Evolutionary conservation across 2,329 filamentous ascomycete species (phyloP).

Genomic region (Venturiaceae sp.): DNA sequence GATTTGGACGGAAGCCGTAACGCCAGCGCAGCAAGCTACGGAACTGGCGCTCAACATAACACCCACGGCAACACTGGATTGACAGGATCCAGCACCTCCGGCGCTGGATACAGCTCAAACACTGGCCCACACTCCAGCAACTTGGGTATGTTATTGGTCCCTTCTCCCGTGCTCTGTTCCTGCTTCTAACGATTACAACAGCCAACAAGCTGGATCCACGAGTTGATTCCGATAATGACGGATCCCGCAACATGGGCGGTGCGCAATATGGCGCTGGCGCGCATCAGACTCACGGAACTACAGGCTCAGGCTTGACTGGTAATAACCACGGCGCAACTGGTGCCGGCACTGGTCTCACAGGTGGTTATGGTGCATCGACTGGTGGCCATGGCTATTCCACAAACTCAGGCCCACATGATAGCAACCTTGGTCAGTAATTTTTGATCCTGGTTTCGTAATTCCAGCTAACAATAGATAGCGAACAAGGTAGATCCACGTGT

Average conservation of each 20-base stretch:
- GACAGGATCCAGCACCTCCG: neutral
- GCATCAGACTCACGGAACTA: conserved; percentile 9
- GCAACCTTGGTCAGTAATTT: conserved; percentile 12
- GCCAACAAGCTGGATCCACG: conserved; percentile 12
- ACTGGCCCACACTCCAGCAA: neutral
- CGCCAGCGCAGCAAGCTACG: conserved; percentile 3
- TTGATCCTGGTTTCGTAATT: neutral
- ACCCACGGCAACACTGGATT: conserved; percentile 1
- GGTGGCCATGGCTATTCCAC: neutral
- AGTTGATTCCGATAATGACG: conserved; percentile 11
- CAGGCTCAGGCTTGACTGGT: conserved; percentile 13
- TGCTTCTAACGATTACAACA: too few relatives aligned
- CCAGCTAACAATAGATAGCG: neutral
- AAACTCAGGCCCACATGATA: conserved; percentile 21
- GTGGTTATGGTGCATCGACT: conserved; percentile 17
- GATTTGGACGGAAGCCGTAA: conserved; percentile 17
- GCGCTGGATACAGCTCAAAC: neutral
- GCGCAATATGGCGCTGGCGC: conserved; percentile 2
- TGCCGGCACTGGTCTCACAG: conserved; percentile 13
- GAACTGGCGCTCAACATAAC: conserved; percentile 10
- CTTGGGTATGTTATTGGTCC: neutral
- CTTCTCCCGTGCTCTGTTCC: too few relatives aligned
- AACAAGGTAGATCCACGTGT: conserved; percentile 17
- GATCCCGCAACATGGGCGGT: neutral
- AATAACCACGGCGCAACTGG: neutral